Percentiles rank a stretch among this genome's conserved stretches.
phyloP scores from a whole-genome alignment of 75 land plant species.

The Pseudotsuga menziesii region DNA sequence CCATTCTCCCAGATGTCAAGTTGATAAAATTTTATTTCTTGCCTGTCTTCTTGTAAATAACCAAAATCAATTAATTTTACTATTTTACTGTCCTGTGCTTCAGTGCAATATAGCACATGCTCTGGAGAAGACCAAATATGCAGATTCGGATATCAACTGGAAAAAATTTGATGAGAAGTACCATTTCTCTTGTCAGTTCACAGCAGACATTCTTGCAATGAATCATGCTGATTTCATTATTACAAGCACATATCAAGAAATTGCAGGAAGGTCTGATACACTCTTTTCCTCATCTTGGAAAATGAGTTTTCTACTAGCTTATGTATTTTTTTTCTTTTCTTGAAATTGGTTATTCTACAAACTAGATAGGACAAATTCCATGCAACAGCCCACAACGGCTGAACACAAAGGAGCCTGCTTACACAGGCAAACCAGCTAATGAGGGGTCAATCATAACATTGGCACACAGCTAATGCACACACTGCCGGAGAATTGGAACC shows the following conservation, averaged over 20 bases:
- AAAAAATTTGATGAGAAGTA: constrained; percentile 52
- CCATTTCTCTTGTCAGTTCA: constrained; percentile 72
- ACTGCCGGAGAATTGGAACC: too few relatives aligned
- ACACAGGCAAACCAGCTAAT: too few relatives aligned
- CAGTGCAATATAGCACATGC: constrained; percentile 70
- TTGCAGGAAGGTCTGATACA: constrained; percentile 55
- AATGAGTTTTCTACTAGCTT: too few relatives aligned
- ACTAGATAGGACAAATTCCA: not conserved
- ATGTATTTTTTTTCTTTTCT: not conserved
- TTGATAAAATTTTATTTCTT: not conserved
- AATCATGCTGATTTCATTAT: constrained; percentile 66
- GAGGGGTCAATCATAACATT: too few relatives aligned
- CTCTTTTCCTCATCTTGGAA: not conserved
- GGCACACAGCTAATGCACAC: not conserved
- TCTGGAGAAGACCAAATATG: constrained; percentile 73
- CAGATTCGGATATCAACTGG: constrained; percentile 61
- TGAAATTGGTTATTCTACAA: not conserved
- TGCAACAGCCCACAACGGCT: too few relatives aligned
- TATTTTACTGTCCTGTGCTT: not conserved
- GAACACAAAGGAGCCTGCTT: too few relatives aligned
- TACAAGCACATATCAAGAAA: constrained; percentile 69
- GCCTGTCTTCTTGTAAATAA: not conserved
- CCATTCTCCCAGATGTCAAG: not conserved
- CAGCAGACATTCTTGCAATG: constrained; percentile 70
- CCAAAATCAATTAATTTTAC: not conserved